Evolutionary conservation across 179 eudicot species (phyloP).

Genomic region (Beta corolliflora): DNA sequence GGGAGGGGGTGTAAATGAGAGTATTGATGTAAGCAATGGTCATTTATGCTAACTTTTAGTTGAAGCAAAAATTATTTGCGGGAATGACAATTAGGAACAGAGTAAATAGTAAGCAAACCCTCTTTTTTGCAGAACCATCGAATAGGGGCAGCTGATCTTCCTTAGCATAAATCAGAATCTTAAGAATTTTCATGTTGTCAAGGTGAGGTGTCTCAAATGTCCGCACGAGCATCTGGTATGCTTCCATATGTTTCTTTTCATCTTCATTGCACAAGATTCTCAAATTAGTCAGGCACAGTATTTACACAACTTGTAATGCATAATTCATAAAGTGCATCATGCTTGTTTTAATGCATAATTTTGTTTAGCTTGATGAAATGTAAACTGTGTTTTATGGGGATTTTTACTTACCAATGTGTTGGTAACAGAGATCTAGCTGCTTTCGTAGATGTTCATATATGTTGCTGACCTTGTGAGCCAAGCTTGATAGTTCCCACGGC

Average conservation of each 20-base stretch:
- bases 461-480: slow-evolving; percentile 61
- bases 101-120: slow-evolving; percentile 35
- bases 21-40: no score
- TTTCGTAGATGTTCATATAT: slow-evolving; percentile 52
- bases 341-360: not conserved
- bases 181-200: slow-evolving; percentile 59
- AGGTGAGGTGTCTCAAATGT: slow-evolving; percentile 51
- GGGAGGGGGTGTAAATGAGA: no score
- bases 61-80: no score
- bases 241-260: slow-evolving; percentile 58
- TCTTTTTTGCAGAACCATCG: slow-evolving; percentile 49
- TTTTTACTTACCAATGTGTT: slow-evolving; percentile 53
- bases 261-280: slow-evolving; percentile 32
- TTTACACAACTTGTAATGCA: slow-evolving; percentile 4
- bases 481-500: slow-evolving; percentile 69
- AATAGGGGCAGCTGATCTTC: slow-evolving; percentile 62
- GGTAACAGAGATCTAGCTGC: slow-evolving; percentile 48
- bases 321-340: not conserved
- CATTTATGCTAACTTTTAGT: no score
- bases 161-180: slow-evolving; percentile 40
- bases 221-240: slow-evolving; percentile 44
- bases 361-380: not conserved
- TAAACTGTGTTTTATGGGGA: not conserved
- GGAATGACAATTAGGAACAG: not conserved
- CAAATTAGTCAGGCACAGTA: slow-evolving; percentile 20